These are phyloP conservation scores for Solanum rostratum DNA, from an alignment of 257 asterid species.

Conservation along the genomic window DNA sequence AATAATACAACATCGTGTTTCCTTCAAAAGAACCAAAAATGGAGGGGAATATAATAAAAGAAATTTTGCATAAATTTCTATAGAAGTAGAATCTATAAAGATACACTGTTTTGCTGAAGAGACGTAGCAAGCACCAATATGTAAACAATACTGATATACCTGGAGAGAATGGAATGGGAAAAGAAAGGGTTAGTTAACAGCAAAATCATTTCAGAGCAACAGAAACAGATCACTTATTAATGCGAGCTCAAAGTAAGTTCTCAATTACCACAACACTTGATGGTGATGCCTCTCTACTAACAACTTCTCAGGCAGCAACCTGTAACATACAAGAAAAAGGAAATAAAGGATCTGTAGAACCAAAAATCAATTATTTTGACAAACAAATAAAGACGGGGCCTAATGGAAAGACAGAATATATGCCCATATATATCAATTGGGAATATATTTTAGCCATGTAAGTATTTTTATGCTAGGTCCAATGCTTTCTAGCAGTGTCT, in stretches of 20 bases:
- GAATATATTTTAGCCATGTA: background rate
- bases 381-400: background rate
- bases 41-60: background rate
- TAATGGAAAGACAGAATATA: background rate
- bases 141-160: background rate
- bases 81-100: background rate
- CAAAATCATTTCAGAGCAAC: background rate
- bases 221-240: background rate
- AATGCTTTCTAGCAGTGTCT: background rate
- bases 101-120: background rate
- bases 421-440: background rate
- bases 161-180: background rate
- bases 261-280: background rate
- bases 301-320: constrained; percentile 32
- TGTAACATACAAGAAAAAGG: background rate
- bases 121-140: background rate
- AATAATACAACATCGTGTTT: background rate
- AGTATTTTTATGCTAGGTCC: background rate
- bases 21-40: background rate
- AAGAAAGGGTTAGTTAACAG: background rate
- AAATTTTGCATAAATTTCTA: background rate
- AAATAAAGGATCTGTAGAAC: background rate
- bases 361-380: background rate
- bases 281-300: background rate
- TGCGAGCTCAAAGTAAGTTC: background rate